Conservation (phyloP, 1,139 yeast species). For the Yamadazyma triangularis region DNA sequence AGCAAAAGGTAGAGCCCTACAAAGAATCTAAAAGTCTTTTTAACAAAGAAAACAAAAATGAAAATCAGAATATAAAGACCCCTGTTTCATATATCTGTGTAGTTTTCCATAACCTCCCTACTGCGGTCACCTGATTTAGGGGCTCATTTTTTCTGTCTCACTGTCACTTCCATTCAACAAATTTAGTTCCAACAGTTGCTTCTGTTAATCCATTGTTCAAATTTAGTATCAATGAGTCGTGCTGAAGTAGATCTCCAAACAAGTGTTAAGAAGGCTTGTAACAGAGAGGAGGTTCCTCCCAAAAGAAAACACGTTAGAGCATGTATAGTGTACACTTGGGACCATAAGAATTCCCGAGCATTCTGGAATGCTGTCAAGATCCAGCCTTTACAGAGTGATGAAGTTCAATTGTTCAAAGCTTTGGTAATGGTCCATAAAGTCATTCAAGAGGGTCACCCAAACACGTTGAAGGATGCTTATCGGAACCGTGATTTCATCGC, state of each 20-base stretch:
- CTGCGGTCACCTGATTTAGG: background rate
- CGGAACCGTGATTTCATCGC: conserved; percentile 51
- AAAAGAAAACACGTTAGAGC: conserved; percentile 93
- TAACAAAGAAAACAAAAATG: no score
- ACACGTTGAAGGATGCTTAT: conserved; percentile 77
- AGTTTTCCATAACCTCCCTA: no score
- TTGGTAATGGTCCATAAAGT: conserved; percentile 86
- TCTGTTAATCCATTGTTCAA: background rate
- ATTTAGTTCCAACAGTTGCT: background rate
- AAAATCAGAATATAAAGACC: no score
- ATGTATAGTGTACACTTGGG: conserved; percentile 95
- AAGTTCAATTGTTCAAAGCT: conserved; percentile 83
- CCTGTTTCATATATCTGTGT: no score
- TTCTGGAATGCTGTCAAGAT: conserved; percentile 84
- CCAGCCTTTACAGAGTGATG: conserved; percentile 77
- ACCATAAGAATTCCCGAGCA: conserved; percentile 78
- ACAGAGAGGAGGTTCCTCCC: conserved; percentile 85
- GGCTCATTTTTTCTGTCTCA: background rate
- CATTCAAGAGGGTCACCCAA: conserved; percentile 94
- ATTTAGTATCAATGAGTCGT: conserved; percentile 31
- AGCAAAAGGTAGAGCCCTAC: no score
- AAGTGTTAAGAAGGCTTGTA: conserved; percentile 82
- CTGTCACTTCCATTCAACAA: no score
- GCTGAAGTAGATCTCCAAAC: conserved; percentile 59
- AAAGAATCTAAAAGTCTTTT: no score